Base-by-base conservation (phyloP, 305 asterid species). In the Fraxinus nigra region DNA sequence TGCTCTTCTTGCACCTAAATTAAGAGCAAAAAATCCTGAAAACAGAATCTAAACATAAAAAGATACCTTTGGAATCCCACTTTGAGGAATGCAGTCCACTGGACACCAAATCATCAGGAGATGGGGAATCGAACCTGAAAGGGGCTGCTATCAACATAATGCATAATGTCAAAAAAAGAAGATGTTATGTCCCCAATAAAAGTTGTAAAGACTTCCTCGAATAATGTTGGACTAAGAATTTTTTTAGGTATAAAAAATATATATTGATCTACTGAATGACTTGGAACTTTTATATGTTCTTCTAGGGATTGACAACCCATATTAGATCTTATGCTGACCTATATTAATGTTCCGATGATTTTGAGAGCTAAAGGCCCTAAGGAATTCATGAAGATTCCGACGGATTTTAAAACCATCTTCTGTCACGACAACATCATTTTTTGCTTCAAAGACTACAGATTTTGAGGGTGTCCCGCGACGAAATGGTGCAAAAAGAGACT, bases 401-500 rank as follows among this genome's bases (percentile, higher is more conserved):
- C 77, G 88, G 78, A 85, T 85, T 85, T 90, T 88, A 85, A 84
- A 80, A 87, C 84, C 63, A 81, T 87, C 94, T 87, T 91, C 97
- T 40, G 85, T 85, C 90, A 90, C 81, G 84, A 83, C 82, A 88
- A 77, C 87, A 87, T 87, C 90, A 80, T 83, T 86, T 90, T 84
- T 89, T 81, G 87, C 91, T 82, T 85, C 91, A 91, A 84, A 82
- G 83, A 69, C 84, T 85, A 88, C 76, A 88, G 88, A 85, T 85
- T 86, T 89, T 89, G 92, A 77, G 84, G 93, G 87, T 79, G 84
- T 77, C 82, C 79, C 89, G 77, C 87, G 92, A 83, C 89, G 96
- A 89, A 88, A 81, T 86, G 95, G 90, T 90, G 98, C 95, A 93
- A 94, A 92, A 89, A 93, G 95, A 89, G 97, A 92, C 94, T 91